Conservation (phyloP, 1,284 basidiomycete species). For the Microbotryum violaceum region DNA sequence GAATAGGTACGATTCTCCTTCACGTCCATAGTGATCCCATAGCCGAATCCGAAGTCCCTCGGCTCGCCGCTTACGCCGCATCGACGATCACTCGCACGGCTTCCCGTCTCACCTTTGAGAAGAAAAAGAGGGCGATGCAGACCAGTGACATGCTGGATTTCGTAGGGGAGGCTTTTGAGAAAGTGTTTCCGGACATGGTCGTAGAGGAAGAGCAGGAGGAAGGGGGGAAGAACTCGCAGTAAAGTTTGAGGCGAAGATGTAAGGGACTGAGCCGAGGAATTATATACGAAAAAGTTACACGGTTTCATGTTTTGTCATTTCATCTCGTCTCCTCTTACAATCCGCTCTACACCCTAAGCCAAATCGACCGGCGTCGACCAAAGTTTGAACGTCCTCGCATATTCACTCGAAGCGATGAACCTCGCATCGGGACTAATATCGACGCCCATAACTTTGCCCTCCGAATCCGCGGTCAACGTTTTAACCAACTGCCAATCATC, state of each 20-base stretch:
- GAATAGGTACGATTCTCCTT: too few species aligned
- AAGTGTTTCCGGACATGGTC: conserved; percentile 30
- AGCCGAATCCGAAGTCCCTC: conserved; percentile 54
- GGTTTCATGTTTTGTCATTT: neutral
- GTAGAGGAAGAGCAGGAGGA: conserved; percentile 6
- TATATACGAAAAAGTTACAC: neutral
- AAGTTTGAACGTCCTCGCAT: conserved; percentile 86
- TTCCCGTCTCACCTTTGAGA: conserved; percentile 64
- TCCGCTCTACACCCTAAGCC: neutral
- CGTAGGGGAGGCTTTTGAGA: conserved; percentile 41
- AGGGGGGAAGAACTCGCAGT: conserved; percentile 1
- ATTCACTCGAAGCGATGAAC: conserved; percentile 80
- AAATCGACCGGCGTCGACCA: conserved; percentile 49
- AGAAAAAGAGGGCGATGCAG: conserved; percentile 71
- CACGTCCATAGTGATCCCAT: conserved; percentile 41
- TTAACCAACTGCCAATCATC: conserved; percentile 94
- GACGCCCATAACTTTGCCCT: conserved; percentile 94
- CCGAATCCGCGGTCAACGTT: conserved; percentile 78
- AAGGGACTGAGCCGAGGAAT: neutral
- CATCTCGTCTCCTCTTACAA: neutral
- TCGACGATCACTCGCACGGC: conserved; percentile 79
- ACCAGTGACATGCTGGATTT: conserved; percentile 68
- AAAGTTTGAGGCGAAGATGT: conserved; percentile 1
- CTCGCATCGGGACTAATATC: conserved; percentile 72
- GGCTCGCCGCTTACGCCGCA: conserved; percentile 80